These are phyloP conservation scores for Rhodamnia rubescens DNA, from an alignment of 345 rosid species.

Conservation along the genomic window DNA sequence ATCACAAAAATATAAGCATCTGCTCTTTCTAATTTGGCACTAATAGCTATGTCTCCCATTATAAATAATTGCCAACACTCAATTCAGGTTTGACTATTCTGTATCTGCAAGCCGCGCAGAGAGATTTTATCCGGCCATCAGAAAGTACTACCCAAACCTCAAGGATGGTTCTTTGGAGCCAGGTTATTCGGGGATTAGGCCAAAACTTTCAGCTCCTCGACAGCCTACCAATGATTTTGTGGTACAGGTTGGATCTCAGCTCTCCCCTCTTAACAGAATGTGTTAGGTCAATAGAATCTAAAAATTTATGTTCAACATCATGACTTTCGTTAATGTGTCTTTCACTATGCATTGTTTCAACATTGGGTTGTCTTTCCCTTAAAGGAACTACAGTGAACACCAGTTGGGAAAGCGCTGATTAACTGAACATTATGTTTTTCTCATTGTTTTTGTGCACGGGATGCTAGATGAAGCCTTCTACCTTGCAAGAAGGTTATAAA, in stretches of 20 bases:
- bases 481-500: not conserved
- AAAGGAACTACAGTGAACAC: not conserved
- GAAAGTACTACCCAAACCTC: conserved; percentile 70
- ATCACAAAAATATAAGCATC: not conserved
- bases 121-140: conserved; percentile 64
- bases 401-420: not conserved
- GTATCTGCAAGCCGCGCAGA: conserved; percentile 37
- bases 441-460: not conserved
- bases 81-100: conserved; percentile 57
- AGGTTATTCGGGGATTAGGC: conserved; percentile 80
- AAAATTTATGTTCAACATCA: not conserved
- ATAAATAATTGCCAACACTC: not conserved
- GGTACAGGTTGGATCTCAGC: conserved; percentile 45
- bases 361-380: not conserved
- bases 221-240: conserved; percentile 61
- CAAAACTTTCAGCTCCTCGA: conserved; percentile 70
- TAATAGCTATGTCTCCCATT: too few relatives aligned
- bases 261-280: not conserved
- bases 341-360: not conserved
- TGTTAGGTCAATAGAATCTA: not conserved
- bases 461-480: not conserved
- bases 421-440: not conserved
- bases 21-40: not conserved
- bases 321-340: not conserved
- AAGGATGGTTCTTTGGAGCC: conserved; percentile 63